Conservation (phyloP, 1,284 basidiomycete species). For the Irpex sp. region DNA sequence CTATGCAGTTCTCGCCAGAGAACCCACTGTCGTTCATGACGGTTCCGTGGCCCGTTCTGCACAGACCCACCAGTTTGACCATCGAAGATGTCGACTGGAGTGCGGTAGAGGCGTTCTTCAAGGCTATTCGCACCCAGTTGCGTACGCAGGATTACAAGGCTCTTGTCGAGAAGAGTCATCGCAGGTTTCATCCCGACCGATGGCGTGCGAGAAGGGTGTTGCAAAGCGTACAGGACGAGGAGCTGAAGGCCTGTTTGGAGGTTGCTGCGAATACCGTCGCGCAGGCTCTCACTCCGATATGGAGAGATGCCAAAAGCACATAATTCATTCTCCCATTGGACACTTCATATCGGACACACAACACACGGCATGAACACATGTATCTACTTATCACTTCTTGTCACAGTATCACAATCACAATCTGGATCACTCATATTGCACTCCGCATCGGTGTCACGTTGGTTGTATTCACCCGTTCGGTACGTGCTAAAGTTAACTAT, state of each 20-base stretch:
- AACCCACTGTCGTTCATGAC: conserved; percentile 52
- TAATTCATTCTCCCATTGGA: not conserved
- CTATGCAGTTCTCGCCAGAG: conserved; percentile 46
- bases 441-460: not conserved
- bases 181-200: conserved; percentile 65
- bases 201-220: conserved; percentile 57
- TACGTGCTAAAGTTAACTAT: not conserved
- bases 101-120: conserved; percentile 69
- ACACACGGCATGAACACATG: not conserved
- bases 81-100: conserved; percentile 67
- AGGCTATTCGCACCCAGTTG: conserved; percentile 45
- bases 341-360: no score
- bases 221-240: conserved; percentile 47
- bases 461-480: not conserved
- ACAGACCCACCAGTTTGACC: conserved; percentile 43
- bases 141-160: conserved; percentile 54
- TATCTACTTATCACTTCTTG: not conserved
- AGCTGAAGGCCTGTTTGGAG: conserved; percentile 50
- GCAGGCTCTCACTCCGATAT: conserved; percentile 58
- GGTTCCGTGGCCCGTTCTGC: conserved; percentile 71
- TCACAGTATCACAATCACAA: not conserved
- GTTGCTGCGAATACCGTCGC: conserved; percentile 59
- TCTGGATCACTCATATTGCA: not conserved
- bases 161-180: conserved; percentile 66
- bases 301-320: conserved; percentile 39